phyloP scores from a whole-genome alignment of 2,329 filamentous ascomycete species.

The Exophiala aquamarina region DNA sequence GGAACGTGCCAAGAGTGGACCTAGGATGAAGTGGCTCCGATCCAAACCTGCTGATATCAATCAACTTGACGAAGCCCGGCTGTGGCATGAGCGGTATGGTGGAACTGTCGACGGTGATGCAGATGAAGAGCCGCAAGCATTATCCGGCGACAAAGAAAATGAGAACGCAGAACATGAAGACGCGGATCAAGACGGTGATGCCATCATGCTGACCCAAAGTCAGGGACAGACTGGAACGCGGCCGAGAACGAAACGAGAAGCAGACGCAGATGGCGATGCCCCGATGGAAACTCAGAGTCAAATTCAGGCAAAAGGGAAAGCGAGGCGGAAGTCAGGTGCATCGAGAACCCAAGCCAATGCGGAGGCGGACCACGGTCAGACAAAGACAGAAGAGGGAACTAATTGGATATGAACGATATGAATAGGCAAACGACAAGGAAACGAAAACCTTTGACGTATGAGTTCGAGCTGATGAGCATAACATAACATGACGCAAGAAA shows the following conservation, averaged over 20 bases:
- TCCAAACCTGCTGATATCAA: conserved; percentile 76
- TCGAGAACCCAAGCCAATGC: not conserved
- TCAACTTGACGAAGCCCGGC: conserved; percentile 72
- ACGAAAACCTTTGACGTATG: not conserved
- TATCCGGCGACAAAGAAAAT: conserved; percentile 42
- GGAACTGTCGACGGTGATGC: conserved; percentile 32
- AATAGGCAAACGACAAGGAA: too few relatives aligned
- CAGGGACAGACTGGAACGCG: conserved; percentile 3
- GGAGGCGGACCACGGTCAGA: not conserved
- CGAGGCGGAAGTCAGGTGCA: not conserved
- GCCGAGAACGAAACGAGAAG: conserved; percentile 1
- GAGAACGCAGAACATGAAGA: conserved; percentile 42
- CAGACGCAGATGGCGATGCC: not conserved
- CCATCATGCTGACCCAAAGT: conserved; percentile 22
- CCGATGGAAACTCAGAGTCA: not conserved
- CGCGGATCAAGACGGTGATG: conserved; percentile 22
- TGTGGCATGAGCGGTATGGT: conserved; percentile 36
- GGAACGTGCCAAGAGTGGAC: conserved; percentile 83
- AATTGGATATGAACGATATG: conserved; percentile 3
- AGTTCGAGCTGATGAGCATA: not conserved
- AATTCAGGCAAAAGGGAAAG: not conserved
- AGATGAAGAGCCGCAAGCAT: conserved; percentile 37
- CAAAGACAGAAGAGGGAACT: not conserved
- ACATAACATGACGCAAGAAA: too few relatives aligned
- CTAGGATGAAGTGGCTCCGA: conserved; percentile 95